phyloP scores from a whole-genome alignment of 1,139 yeast species.

The Martiniozyma asiatica region DNA sequence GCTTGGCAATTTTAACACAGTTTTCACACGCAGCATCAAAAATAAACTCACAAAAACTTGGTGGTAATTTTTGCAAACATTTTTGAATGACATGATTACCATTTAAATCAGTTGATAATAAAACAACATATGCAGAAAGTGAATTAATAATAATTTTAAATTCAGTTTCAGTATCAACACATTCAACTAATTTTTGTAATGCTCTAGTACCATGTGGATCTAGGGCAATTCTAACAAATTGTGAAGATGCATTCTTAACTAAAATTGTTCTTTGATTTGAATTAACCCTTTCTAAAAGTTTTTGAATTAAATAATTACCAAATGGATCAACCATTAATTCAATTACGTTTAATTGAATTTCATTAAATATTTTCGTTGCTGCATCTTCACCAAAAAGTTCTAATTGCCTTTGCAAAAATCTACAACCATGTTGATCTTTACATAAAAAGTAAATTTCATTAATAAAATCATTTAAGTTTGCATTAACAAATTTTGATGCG shows the following conservation, averaged over 20 bases:
- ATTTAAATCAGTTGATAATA: conserved; percentile 76
- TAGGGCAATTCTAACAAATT: conserved; percentile 55
- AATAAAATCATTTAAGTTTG: conserved; percentile 39
- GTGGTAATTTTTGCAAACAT: conserved; percentile 64
- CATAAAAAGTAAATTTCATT: conserved; percentile 43
- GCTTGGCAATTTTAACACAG: conserved; percentile 80
- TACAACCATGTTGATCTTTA: conserved; percentile 53
- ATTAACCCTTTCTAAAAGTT: conserved; percentile 65
- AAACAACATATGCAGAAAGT: conserved; percentile 63
- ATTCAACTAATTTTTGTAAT: conserved; percentile 74
- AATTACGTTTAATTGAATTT: conserved; percentile 64
- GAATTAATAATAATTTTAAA: conserved; percentile 43
- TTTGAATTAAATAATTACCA: conserved; percentile 93
- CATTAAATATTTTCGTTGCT: conserved; percentile 62
- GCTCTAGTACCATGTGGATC: conserved; percentile 96
- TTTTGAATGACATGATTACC: conserved; percentile 96
- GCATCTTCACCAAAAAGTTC: conserved; percentile 33
- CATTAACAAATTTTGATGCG: conserved; percentile 26
- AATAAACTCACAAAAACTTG: conserved; percentile 66
- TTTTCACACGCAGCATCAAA: conserved; percentile 75
- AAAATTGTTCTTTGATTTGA: conserved; percentile 59
- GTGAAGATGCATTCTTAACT: conserved; percentile 62
- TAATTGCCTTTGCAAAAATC: conserved; percentile 45
- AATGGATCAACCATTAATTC: conserved; percentile 94
- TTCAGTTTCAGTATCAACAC: conserved; percentile 48